Conservation (phyloP, 441 rosid species). For the Jatropha podagrica region DNA sequence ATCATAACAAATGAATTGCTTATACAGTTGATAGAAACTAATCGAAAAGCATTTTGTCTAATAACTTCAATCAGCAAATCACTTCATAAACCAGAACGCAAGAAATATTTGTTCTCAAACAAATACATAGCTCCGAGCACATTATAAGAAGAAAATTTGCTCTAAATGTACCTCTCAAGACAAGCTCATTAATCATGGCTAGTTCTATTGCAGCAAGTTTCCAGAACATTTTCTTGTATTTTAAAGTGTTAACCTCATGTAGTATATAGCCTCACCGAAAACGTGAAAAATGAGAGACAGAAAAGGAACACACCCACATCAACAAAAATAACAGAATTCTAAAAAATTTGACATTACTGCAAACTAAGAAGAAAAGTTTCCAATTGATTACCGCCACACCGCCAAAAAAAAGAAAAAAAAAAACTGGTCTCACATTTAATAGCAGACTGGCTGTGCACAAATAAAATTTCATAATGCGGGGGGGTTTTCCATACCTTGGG, state of each 20-base stretch:
- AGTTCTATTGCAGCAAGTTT: background rate
- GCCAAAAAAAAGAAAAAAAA: background rate
- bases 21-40: background rate
- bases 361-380: background rate
- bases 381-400: too few species aligned
- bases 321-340: background rate
- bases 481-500: conserved; percentile 62
- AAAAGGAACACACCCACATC: background rate
- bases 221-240: background rate
- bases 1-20: background rate
- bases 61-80: background rate
- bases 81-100: background rate
- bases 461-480: background rate
- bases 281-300: background rate
- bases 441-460: background rate
- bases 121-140: background rate
- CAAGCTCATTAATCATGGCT: background rate
- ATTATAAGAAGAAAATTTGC: background rate
- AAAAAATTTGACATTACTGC: background rate
- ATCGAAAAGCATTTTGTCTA: conserved; percentile 9
- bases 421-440: background rate
- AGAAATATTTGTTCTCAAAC: background rate
- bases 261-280: too few species aligned
- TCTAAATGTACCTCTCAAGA: background rate
- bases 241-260: background rate